These are phyloP conservation scores for Saccharomyces kudriavzevii DNA, from an alignment of 805 yeast genomes.

Conservation along the genomic window DNA sequence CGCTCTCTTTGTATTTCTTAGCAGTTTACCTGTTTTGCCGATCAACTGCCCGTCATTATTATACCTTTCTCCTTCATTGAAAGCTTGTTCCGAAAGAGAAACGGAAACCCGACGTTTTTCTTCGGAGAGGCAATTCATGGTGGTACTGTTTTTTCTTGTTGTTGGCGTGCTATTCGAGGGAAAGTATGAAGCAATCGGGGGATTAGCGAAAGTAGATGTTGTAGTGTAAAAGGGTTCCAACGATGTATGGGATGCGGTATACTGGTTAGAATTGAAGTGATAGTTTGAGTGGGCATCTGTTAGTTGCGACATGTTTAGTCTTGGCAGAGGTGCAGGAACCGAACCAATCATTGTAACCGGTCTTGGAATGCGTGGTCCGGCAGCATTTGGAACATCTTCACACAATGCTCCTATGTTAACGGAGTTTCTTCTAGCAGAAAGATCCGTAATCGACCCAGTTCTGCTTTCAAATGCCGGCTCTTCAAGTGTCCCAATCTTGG, in stretches of 20 bases:
- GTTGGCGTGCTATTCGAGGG: not conserved
- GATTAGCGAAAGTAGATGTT: not conserved
- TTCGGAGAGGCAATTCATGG: not conserved
- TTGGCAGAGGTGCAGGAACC: not conserved
- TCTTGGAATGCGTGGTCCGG: not conserved
- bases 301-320: not conserved
- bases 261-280: not conserved
- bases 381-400: not conserved
- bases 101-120: not conserved
- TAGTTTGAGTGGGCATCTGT: not conserved
- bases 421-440: not conserved
- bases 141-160: not conserved
- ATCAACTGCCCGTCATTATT: constrained; percentile 17
- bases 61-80: constrained; percentile 14
- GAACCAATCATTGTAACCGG: not conserved
- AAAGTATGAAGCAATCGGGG: not conserved
- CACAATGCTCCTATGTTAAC: not conserved
- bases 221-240: not conserved
- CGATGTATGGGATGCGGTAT: not conserved
- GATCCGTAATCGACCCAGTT: not conserved
- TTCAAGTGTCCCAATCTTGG: not conserved
- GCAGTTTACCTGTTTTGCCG: constrained; percentile 22
- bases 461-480: not conserved
- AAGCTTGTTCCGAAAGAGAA: not conserved
- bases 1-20: constrained; percentile 64